These are phyloP conservation scores for Euphrasia arctica DNA, from an alignment of 305 asterid genomes.

Conservation along the genomic window DNA sequence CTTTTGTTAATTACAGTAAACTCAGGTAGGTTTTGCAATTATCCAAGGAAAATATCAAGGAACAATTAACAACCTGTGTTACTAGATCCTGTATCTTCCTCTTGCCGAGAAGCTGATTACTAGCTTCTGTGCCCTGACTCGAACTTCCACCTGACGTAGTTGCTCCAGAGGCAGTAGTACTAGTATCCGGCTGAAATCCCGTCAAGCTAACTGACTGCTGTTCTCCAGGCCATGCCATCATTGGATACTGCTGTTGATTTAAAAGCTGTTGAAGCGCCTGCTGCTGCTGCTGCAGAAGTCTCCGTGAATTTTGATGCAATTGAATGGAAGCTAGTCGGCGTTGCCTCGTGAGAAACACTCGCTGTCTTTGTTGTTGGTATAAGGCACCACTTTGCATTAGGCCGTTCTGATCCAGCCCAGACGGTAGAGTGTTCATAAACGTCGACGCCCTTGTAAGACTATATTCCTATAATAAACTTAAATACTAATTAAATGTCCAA, in stretches of 20 bases:
- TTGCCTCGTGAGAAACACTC: conserved; percentile 47
- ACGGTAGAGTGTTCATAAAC: conserved; percentile 61
- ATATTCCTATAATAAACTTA: conserved; percentile 45
- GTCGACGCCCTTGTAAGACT: conserved; percentile 59
- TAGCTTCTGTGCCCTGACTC: conserved; percentile 91
- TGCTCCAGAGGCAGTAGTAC: conserved; percentile 79
- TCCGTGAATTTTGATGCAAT: conserved; percentile 37
- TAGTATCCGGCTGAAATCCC: conserved; percentile 33
- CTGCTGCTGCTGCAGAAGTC: no score
- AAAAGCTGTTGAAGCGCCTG: no score
- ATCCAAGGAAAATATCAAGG: no score
- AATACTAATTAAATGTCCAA: no score
- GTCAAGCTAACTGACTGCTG: conserved; percentile 70
- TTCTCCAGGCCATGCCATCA: conserved; percentile 59
- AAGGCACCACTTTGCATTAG: conserved; percentile 56
- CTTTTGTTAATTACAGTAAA: no score
- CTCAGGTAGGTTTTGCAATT: no score
- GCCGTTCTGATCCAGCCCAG: conserved; percentile 84
- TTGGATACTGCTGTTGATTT: conserved; percentile 74
- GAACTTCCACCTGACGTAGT: conserved; percentile 96
- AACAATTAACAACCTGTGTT: conserved; percentile 54
- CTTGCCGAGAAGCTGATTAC: conserved; percentile 90
- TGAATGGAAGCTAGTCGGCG: conserved; percentile 53
- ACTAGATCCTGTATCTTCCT: conserved; percentile 88
- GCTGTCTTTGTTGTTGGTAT: conserved; percentile 61